Conservation (phyloP, 768 basidiomycete genomes). For the Cystobasidium tubakii region DNA sequence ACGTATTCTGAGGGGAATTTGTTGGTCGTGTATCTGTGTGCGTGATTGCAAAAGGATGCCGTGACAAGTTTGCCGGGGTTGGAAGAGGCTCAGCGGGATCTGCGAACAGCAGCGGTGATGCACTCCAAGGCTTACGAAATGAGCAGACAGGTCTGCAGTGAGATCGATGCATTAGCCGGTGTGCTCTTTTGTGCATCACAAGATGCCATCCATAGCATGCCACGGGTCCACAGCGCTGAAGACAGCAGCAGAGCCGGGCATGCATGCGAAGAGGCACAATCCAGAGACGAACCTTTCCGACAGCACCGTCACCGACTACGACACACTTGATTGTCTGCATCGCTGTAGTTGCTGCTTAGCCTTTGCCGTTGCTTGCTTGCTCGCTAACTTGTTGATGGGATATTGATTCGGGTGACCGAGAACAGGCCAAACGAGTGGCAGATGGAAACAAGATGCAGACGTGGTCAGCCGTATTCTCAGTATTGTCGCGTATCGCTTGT, state of each 20-base stretch:
- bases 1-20: constrained; percentile 99
- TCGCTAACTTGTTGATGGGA: background rate
- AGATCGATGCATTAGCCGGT: background rate
- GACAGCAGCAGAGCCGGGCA: background rate
- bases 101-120: background rate
- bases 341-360: background rate
- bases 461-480: background rate
- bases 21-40: constrained; percentile 67
- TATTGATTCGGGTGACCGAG: background rate
- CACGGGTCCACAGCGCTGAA: background rate
- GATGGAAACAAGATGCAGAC: background rate
- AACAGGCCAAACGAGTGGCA: background rate
- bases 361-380: background rate
- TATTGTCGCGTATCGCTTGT: too few relatives aligned
- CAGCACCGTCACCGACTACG: constrained; percentile 91
- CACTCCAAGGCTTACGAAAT: constrained; percentile 60
- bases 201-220: background rate
- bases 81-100: background rate
- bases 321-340: constrained; percentile 99
- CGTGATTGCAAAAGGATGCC: background rate
- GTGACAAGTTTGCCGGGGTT: background rate
- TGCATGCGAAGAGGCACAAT: background rate
- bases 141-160: constrained; percentile 75
- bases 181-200: background rate
- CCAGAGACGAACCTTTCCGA: constrained; percentile 72